These are phyloP conservation scores for Adansonia digitata DNA, from an alignment of 345 rosid genomes.

Conservation along the genomic window DNA sequence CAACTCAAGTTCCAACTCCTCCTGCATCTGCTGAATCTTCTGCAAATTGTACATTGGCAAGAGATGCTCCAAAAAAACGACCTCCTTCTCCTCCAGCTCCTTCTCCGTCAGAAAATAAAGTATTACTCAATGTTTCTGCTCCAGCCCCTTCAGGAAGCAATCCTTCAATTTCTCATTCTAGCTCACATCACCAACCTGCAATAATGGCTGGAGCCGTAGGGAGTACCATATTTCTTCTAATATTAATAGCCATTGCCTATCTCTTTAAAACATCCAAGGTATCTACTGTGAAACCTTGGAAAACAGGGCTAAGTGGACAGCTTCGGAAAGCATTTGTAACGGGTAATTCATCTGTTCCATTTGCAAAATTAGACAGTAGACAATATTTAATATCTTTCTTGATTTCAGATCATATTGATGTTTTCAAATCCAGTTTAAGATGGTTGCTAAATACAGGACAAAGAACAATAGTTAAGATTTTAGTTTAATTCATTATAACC, in stretches of 20 bases:
- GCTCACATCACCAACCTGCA: slow-evolving; percentile 9
- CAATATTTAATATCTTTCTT: neutral
- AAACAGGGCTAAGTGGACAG: slow-evolving; percentile 93
- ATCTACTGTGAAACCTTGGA: slow-evolving; percentile 84
- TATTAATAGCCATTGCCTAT: slow-evolving; percentile 30
- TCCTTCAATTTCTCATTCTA: neutral
- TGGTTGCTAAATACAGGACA: neutral
- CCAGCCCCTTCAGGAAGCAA: neutral
- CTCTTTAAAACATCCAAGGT: slow-evolving; percentile 39
- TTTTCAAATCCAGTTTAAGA: neutral
- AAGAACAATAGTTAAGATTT: neutral
- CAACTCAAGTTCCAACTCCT: neutral
- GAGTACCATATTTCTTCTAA: slow-evolving; percentile 30
- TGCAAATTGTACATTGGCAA: slow-evolving; percentile 9
- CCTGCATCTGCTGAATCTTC: slow-evolving; percentile 17
- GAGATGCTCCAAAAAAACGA: slow-evolving; percentile 11
- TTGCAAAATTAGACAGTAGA: neutral
- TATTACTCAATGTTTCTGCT: neutral
- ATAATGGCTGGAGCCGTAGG: slow-evolving; percentile 36
- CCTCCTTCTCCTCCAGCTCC: slow-evolving; percentile 10
- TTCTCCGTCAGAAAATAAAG: neutral
- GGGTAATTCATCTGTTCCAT: slow-evolving; percentile 38
- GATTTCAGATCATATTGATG: slow-evolving; percentile 10
- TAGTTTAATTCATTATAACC: neutral
- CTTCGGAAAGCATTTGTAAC: slow-evolving; percentile 81